Evolutionary conservation across 176 grass and related monocot species (phyloP), one percentile per base, ranked within the genome.

Genomic region (Ensete glaucum): DNA sequence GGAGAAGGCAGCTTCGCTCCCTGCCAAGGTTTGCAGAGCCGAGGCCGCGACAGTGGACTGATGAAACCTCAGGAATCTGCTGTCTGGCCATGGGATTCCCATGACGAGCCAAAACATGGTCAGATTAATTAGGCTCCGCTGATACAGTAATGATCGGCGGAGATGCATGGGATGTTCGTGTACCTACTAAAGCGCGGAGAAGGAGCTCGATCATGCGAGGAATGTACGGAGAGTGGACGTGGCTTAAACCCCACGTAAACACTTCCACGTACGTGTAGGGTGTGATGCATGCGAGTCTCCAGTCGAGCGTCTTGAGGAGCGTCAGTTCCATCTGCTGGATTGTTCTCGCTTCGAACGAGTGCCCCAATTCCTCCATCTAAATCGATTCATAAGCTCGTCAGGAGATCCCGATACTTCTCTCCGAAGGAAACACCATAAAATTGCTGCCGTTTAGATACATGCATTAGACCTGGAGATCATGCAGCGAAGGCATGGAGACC

Each of bases 311-410:
- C 81, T 96, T 86, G 79, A 96, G 84, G 77, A 96, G 57, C 22
- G 75, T 85, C n/a, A 92, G 53, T 65, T 96, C 92, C 92, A 92
- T 92, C 81, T 92, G 86, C 60, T 81, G 62, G 66, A 92, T 50
- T 3, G 78, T 70, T 2, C 76, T 64, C 54, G 85, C 14, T 75
- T 69, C 64, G 80, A 96, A 96, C 2, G 74, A 69, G 59, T 96
- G 72, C 2, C 69, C 73, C 81, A 82, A 55, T 67, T 89, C 80
- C 13, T 89, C 89, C 80, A 84, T 87, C 92, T 96, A 87, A 71
- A 26, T 43, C 11, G 21, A 78, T 27, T 59, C 52, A 79, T 74
- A 53, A 20, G 68, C 2, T 3, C 25, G 34, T 54, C 56, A 4
- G 14, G 54, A 62, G 22, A 56, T 52, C 4, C 34, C 5, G 6